phyloP scores from a whole-genome alignment of 148 eudicot genomes.

The Selenicereus undatus region DNA sequence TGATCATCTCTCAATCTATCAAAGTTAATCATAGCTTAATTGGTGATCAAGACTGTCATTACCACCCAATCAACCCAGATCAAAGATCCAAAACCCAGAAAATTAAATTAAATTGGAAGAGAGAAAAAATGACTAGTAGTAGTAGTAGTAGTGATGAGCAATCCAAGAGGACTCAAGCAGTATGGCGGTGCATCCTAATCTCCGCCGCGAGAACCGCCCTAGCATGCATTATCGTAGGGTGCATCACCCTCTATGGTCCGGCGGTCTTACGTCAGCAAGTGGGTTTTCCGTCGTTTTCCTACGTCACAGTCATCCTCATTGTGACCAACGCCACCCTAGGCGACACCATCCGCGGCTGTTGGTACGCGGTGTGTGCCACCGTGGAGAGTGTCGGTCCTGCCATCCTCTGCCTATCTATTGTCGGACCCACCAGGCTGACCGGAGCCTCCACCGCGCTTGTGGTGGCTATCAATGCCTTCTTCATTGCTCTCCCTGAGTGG shows the following conservation, averaged over 20 bases:
- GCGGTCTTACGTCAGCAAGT: slow-evolving; percentile 24
- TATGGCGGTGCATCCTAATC: slow-evolving; percentile 45
- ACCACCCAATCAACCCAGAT: background rate
- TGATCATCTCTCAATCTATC: background rate
- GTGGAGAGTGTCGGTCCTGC: slow-evolving; percentile 50
- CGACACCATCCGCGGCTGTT: slow-evolving; percentile 58
- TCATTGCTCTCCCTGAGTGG: slow-evolving; percentile 49
- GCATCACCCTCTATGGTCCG: slow-evolving; percentile 54
- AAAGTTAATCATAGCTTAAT: background rate
- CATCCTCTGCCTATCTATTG: slow-evolving; percentile 45
- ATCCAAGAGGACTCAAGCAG: slow-evolving; percentile 27
- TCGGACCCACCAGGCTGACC: slow-evolving; percentile 51
- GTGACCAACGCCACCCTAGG: slow-evolving; percentile 62
- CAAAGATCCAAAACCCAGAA: background rate
- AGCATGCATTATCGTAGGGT: slow-evolving; percentile 59
- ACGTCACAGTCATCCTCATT: slow-evolving; percentile 60
- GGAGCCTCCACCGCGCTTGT: slow-evolving; percentile 36
- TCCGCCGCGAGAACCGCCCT: slow-evolving; percentile 59
- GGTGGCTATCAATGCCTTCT: slow-evolving; percentile 45
- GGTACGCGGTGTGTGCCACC: slow-evolving; percentile 52
- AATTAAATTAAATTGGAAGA: too few species aligned
- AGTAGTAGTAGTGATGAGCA: slow-evolving; percentile 21
- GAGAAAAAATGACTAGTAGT: background rate
- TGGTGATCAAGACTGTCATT: slow-evolving; percentile 7
- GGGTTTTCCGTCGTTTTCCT: slow-evolving; percentile 59